Evolutionary conservation across 371 early-diverging fungal genomes (phyloP).

Genomic region (Mucor lusitanicus): DNA sequence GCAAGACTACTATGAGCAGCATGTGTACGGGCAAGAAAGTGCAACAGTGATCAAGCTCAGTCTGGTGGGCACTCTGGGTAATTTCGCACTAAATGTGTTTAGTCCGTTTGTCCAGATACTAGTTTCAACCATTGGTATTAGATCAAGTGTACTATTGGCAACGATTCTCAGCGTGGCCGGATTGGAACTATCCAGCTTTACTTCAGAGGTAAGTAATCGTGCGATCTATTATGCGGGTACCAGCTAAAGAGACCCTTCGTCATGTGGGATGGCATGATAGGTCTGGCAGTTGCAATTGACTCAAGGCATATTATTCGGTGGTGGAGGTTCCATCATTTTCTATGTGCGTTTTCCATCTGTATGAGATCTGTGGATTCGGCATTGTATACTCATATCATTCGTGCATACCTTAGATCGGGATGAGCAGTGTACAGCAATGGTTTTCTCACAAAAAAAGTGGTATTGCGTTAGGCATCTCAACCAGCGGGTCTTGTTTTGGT

Average conservation of each 20-base stretch:
- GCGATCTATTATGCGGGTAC: neutral
- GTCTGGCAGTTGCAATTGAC: constrained; percentile 32
- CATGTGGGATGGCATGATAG: constrained; percentile 1
- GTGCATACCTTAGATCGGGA: neutral
- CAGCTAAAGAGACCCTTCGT: neutral
- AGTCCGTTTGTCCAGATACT: constrained; percentile 34
- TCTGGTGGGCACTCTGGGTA: constrained; percentile 42
- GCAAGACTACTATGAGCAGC: constrained; percentile 29
- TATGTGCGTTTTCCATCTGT: constrained; percentile 15
- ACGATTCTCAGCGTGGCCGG: constrained; percentile 3
- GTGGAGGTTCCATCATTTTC: constrained; percentile 47
- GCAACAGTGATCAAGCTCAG: constrained; percentile 19
- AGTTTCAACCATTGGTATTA: constrained; percentile 21
- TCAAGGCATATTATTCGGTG: constrained; percentile 30
- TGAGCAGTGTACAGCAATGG: constrained; percentile 56
- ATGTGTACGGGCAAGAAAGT: neutral
- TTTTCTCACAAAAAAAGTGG: constrained; percentile 55
- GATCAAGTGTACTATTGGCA: neutral
- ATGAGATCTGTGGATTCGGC: neutral
- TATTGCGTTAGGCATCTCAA: no score
- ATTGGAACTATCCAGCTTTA: constrained; percentile 21
- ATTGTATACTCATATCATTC: neutral
- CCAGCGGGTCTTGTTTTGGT: no score
- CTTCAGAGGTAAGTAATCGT: neutral
- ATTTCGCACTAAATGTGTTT: constrained; percentile 24